Percentiles rank a stretch among this genome's conserved stretches.
Evolutionary conservation across 2,329 filamentous ascomycete genomes (phyloP).

Genomic region (Verticillium nubilum): DNA sequence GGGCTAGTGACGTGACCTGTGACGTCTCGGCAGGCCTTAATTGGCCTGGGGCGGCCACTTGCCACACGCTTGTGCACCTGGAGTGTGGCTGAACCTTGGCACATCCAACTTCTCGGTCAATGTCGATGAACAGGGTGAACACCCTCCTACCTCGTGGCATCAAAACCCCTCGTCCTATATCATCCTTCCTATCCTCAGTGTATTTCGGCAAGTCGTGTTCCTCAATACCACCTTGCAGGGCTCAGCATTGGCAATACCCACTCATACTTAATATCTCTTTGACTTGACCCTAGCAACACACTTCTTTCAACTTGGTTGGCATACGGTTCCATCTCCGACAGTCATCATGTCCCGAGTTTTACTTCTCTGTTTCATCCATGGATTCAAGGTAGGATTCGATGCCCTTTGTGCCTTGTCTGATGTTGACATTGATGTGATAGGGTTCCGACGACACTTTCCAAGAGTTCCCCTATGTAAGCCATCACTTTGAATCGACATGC

Average conservation of each 20-base stretch:
- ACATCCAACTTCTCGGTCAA: constrained; percentile 1
- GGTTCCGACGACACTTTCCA: constrained; percentile 66
- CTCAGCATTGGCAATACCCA: background rate
- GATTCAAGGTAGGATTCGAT: constrained; percentile 53
- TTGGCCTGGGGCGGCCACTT: constrained; percentile 5
- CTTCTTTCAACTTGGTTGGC: background rate
- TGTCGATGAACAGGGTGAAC: background rate
- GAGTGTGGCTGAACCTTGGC: constrained; percentile 13
- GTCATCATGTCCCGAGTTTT: constrained; percentile 47
- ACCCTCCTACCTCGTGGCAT: background rate
- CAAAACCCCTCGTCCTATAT: background rate
- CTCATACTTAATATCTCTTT: background rate
- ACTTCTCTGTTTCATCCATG: constrained; percentile 69
- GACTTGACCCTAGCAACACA: background rate
- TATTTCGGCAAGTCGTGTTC: background rate
- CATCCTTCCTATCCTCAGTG: background rate
- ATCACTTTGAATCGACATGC: background rate
- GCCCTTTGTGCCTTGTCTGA: background rate
- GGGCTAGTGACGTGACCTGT: constrained; percentile 10
- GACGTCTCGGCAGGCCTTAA: constrained; percentile 8
- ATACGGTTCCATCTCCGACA: background rate
- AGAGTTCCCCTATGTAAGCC: constrained; percentile 50
- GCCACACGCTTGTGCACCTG: constrained; percentile 7
- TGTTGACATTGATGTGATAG: constrained; percentile 24
- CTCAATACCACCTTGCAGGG: background rate